Conservation (phyloP, 2,329 filamentous ascomycete species). For the Pseudogymnoascus sp. region DNA sequence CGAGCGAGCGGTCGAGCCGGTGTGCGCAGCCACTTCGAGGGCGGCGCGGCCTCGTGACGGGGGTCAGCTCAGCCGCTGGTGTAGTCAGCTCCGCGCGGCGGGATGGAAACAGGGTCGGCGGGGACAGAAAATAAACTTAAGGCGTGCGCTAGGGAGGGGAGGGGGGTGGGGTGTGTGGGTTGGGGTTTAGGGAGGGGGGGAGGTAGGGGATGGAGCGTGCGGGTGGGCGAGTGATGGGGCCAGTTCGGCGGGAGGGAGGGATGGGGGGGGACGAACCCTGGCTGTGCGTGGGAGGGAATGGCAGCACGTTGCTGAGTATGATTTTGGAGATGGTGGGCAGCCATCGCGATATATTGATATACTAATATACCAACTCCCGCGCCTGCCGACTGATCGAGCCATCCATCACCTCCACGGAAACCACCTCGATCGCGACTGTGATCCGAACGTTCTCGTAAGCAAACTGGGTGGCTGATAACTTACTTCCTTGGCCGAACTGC, state of each 20-base stretch:
- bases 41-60: neutral
- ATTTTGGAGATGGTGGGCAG: neutral
- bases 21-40: neutral
- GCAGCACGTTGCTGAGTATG: neutral
- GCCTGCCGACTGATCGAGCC: neutral
- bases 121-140: no score
- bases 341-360: neutral
- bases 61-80: neutral
- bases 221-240: neutral
- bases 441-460: neutral
- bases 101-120: no score
- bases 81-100: no score
- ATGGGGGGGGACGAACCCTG: neutral
- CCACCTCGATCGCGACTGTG: neutral
- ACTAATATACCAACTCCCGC: neutral
- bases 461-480: neutral
- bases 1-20: neutral
- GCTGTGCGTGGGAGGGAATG: neutral
- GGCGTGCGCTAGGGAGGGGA: no score
- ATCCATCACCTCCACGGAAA: neutral
- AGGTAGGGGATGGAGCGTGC: neutral
- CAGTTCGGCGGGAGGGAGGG: neutral
- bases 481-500: neutral
- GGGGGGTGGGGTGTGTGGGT: no score
- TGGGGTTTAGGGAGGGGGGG: no score